phyloP scores from a whole-genome alignment of 2,329 filamentous ascomycete species.

The Aspergillus unguis region DNA sequence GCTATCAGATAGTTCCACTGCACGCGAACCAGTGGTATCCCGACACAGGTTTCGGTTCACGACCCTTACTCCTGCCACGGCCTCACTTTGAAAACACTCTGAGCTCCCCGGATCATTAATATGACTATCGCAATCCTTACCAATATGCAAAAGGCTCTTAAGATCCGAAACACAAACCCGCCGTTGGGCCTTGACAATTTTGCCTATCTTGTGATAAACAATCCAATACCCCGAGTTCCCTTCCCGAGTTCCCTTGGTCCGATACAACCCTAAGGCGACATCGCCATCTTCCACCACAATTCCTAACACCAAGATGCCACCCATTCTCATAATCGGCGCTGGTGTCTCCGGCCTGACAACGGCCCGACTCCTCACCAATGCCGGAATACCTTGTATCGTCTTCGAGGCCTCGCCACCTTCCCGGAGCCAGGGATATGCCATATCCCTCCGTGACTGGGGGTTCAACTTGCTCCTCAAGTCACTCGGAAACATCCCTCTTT shows the following conservation, averaged over 20 bases:
- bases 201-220: not conserved
- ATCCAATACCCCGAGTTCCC: not conserved
- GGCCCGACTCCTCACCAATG: constrained; percentile 10
- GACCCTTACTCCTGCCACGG: not conserved
- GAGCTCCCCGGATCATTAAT: constrained; percentile 1
- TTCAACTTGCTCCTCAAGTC: constrained; percentile 4
- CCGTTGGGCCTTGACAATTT: constrained; percentile 2
- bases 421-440: constrained; percentile 14
- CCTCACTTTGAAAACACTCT: not conserved
- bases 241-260: not conserved
- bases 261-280: not conserved
- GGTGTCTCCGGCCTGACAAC: constrained; percentile 11
- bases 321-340: constrained; percentile 8
- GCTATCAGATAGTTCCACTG: too few species aligned
- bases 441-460: constrained; percentile 11
- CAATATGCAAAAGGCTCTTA: not conserved
- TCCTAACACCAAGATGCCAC: not conserved
- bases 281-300: not conserved
- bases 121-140: not conserved
- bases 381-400: constrained; percentile 8
- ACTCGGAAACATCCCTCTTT: constrained; percentile 4
- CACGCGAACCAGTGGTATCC: too few species aligned
- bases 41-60: not conserved
- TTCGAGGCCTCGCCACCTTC: constrained; percentile 11
- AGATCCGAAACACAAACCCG: not conserved